These are phyloP conservation scores for Liriodendron chinense DNA, from an alignment of 164 flowering plant genomes.

Conservation along the genomic window DNA sequence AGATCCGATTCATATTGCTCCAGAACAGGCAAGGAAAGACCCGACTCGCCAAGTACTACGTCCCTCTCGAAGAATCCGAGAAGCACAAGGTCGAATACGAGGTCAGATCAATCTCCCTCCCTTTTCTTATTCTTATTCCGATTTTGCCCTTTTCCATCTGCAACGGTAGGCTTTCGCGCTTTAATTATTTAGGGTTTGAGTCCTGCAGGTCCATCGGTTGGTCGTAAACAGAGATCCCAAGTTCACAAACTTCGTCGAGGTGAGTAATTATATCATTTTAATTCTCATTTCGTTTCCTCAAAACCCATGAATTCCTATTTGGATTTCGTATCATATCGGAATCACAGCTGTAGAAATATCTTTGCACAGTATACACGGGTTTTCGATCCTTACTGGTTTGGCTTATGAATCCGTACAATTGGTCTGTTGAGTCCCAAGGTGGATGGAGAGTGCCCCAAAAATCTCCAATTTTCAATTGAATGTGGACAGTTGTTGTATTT, in stretches of 20 bases:
- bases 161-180: neutral
- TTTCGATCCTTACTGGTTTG: too few species aligned
- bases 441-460: too few species aligned
- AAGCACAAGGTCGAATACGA: constrained; percentile 98
- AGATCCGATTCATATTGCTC: constrained; percentile 90
- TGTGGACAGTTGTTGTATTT: too few species aligned
- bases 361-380: too few species aligned
- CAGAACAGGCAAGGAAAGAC: constrained; percentile 99
- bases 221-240: constrained; percentile 99
- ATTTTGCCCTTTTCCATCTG: neutral
- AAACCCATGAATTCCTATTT: too few species aligned
- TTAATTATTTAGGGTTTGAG: constrained; percentile 7
- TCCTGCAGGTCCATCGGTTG: constrained; percentile 83
- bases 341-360: too few species aligned
- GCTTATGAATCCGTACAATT: too few species aligned
- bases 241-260: constrained; percentile 97
- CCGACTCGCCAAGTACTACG: constrained; percentile 91
- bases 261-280: constrained; percentile 11
- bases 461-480: too few species aligned
- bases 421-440: too few species aligned
- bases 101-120: constrained; percentile 34
- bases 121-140: neutral
- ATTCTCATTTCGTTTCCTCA: neutral
- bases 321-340: too few species aligned
- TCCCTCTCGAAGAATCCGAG: constrained; percentile 97